A percentile compares a stretch with the other conserved stretches of the same genome.
Conservation (phyloP, 2,329 filamentous ascomycete species). For the Claviceps lovelessii region DNA sequence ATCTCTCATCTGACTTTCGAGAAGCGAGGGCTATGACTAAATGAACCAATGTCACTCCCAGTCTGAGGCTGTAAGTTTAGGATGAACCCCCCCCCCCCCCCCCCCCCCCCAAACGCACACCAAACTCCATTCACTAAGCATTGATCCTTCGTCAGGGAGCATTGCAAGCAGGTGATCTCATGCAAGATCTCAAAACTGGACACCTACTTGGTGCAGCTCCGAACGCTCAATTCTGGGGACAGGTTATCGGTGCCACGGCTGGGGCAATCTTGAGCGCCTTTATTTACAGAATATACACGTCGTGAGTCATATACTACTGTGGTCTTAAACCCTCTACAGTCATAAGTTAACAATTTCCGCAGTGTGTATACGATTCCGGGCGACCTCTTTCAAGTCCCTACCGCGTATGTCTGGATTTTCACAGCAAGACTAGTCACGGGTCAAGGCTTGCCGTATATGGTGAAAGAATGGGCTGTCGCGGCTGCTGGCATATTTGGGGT, state of each 20-base stretch:
- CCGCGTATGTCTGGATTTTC: constrained; percentile 94
- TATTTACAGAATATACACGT: constrained; percentile 78
- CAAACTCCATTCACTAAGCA: not conserved
- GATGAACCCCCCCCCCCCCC: not conserved
- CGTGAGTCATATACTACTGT: constrained; percentile 16
- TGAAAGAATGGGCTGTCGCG: constrained; percentile 61
- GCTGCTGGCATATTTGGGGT: constrained; percentile 61
- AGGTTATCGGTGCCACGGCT: constrained; percentile 76
- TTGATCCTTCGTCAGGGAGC: constrained; percentile 38
- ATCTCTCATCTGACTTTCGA: not conserved
- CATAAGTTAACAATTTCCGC: not conserved
- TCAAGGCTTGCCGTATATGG: constrained; percentile 72
- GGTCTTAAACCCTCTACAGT: not conserved
- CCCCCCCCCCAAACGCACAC: not conserved
- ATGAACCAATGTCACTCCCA: constrained; percentile 7
- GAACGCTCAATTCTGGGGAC: constrained; percentile 91
- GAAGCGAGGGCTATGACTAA: not conserved
- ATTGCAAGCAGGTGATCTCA: constrained; percentile 85
- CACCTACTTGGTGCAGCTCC: constrained; percentile 85
- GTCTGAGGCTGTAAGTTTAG: constrained; percentile 25
- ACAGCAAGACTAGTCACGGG: constrained; percentile 88
- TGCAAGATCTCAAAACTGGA: constrained; percentile 95
- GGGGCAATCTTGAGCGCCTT: constrained; percentile 76
- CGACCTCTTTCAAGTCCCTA: constrained; percentile 83
- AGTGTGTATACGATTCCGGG: constrained; percentile 80